Base-by-base conservation (phyloP, 192 early-diverging fungal species). In the Tieghemiomyces parasiticus region DNA sequence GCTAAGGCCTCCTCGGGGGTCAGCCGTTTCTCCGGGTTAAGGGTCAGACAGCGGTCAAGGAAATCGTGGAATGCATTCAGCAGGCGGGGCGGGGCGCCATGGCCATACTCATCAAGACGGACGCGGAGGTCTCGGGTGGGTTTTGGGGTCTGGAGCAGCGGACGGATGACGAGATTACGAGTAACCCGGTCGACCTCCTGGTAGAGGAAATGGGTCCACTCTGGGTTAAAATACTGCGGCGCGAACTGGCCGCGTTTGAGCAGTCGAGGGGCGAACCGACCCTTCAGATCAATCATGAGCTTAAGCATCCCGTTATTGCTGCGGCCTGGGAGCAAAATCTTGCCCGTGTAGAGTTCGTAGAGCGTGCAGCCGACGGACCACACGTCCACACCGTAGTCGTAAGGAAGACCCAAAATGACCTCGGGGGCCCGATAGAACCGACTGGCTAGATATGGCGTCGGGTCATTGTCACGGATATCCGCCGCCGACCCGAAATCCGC, bases 371-470 rank as follows among this genome's bases (percentile, higher is more conserved):
- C 95, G 25, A 95, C 80, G 28, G 93, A 95, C 94, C 93, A 99
- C 63, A 97, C 84, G 65, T 99, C 95, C 45, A 97, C 70, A 1
- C 88, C 80, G 50, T 73, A 79, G 69, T 93, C 91, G 63, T 95
- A 95, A 0, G 86, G 77, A 26, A 94, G 60, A 0, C 93, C 93
- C 24, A 99, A 66, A 24, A 97, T 94, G 58, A 98, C 90, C 74
- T 99, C 95, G 4, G 95, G 95, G 1, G 95, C 88, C 19, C 95
- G 82, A 65, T 99, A 99, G 68, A 95, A 99, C 56, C 95, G 78
- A 51, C 84, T 88, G 38, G 95, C 93, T 6, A 99, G 68, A 61
- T 99, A 99, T 3, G 95, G 92, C 30, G 93, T 98, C 50, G 95
- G 88, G 45, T 95, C 92, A 64, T 86, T 89, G 65, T 94, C 93